Percentiles rank a stretch among this genome's conserved stretches.
phyloP scores from a whole-genome alignment of 176 grass and related monocot species.

The Alopecurus myosuroides region DNA sequence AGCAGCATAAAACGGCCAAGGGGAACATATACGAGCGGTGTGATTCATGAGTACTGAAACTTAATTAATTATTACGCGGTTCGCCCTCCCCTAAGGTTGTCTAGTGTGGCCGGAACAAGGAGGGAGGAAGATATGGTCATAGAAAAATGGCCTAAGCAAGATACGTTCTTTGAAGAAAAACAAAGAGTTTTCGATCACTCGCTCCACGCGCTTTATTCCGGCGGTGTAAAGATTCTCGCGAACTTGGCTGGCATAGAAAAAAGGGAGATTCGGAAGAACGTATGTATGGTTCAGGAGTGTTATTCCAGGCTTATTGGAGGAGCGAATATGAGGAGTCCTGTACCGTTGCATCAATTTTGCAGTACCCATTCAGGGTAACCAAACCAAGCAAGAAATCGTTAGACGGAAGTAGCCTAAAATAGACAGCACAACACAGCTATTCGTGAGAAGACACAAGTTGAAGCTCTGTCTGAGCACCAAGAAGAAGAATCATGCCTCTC shows the following conservation, averaged over 20 bases:
- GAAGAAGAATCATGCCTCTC: background rate
- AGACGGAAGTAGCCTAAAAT: background rate
- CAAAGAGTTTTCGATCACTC: slow-evolving; percentile 24
- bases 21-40: background rate
- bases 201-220: slow-evolving; percentile 29
- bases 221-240: slow-evolving; percentile 24
- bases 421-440: background rate
- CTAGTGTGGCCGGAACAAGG: slow-evolving; percentile 4
- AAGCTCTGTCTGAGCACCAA: background rate
- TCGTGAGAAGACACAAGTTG: background rate
- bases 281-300: slow-evolving; percentile 11
- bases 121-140: slow-evolving; percentile 26
- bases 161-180: slow-evolving; percentile 8
- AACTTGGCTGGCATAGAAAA: background rate
- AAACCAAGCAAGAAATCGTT: background rate
- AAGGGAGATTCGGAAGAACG: slow-evolving; percentile 16
- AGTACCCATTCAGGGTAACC: background rate
- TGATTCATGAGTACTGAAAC: background rate
- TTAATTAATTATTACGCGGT: background rate
- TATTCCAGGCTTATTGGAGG: slow-evolving; percentile 44
- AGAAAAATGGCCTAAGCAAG: slow-evolving; percentile 2
- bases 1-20: background rate
- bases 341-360: slow-evolving; percentile 5
- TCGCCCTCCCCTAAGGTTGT: background rate
- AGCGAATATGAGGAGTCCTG: slow-evolving; percentile 1